Conservation (phyloP, 345 rosid genomes). For the Citrus hindsii region DNA sequence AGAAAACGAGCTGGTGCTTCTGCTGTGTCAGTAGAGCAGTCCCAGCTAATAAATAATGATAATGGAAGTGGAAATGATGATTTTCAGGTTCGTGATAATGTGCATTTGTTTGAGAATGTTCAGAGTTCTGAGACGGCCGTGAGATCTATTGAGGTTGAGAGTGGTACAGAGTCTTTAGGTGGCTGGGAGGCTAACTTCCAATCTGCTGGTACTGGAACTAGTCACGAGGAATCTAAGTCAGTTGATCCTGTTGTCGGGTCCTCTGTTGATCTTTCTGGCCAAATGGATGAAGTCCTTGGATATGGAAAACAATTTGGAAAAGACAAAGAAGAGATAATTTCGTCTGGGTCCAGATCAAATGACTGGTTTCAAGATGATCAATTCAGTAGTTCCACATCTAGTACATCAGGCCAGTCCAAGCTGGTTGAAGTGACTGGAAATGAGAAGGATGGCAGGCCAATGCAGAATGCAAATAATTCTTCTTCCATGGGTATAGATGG, state of each 20-base stretch:
- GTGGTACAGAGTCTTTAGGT: conserved; percentile 32
- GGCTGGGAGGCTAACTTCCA: conserved; percentile 54
- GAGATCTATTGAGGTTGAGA: conserved; percentile 22
- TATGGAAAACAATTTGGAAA: conserved; percentile 33
- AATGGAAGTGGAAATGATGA: conserved; percentile 28
- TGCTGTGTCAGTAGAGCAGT: conserved; percentile 23
- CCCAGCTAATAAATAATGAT: conserved; percentile 9
- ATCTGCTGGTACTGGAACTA: conserved; percentile 32
- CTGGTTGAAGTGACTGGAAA: conserved; percentile 12
- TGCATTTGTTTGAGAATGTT: conserved; percentile 42
- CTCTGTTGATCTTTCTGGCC: conserved; percentile 49
- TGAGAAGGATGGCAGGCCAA: conserved; percentile 11
- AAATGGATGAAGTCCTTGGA: conserved; percentile 63
- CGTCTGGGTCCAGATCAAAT: conserved; percentile 32
- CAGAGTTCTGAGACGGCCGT: conserved; percentile 29
- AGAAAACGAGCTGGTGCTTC: conserved; percentile 26
- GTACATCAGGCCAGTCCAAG: conserved; percentile 12
- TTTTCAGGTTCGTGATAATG: conserved; percentile 23
- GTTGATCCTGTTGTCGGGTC: conserved; percentile 43
- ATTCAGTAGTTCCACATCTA: conserved; percentile 28
- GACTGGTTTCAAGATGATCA: conserved; percentile 51
- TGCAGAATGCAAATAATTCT: conserved; percentile 11
- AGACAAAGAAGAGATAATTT: conserved; percentile 27
- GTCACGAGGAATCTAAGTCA: conserved; percentile 26
- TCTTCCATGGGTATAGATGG: conserved; percentile 12